Percentiles rank a stretch among this genome's conserved stretches.
Conservation (phyloP, 1,284 basidiomycete genomes). For the Cryptococcus hybrid region DNA sequence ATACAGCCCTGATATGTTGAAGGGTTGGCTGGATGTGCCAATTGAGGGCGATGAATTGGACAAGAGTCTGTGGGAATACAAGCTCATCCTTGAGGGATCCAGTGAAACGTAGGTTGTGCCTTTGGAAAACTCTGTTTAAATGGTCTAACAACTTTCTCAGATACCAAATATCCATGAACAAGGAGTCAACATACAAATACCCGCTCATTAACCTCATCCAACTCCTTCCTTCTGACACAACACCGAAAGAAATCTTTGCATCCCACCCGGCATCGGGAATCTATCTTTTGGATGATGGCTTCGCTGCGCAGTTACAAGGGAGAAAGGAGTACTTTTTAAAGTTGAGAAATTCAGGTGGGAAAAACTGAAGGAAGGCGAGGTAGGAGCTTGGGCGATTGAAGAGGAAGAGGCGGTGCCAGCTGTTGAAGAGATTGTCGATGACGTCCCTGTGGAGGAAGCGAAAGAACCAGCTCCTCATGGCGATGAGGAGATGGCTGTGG, state of each 20-base stretch:
- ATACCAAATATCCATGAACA: neutral
- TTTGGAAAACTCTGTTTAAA: neutral
- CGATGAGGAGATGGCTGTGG: neutral
- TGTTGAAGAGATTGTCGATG: neutral
- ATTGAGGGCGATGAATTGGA: neutral
- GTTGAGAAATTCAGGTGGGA: conserved; percentile 2
- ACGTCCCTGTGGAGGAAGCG: neutral
- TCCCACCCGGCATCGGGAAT: neutral
- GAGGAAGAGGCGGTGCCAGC: neutral
- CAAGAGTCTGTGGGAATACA: conserved; percentile 4
- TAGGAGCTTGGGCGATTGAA: neutral
- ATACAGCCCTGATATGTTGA: conserved; percentile 24
- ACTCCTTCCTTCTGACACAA: neutral
- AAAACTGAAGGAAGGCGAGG: neutral
- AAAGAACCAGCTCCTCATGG: neutral
- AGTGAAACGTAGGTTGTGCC: conserved; percentile 1
- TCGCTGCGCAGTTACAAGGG: neutral
- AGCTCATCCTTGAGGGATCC: neutral
- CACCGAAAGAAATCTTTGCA: neutral
- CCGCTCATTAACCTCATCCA: conserved; percentile 1
- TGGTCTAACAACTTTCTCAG: neutral
- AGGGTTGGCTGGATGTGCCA: conserved; percentile 12
- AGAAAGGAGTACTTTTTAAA: neutral
- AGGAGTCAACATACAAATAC: neutral
- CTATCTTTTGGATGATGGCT: neutral